phyloP scores from a whole-genome alignment of 139 green algal species.

The Chlorella sp. region DNA sequence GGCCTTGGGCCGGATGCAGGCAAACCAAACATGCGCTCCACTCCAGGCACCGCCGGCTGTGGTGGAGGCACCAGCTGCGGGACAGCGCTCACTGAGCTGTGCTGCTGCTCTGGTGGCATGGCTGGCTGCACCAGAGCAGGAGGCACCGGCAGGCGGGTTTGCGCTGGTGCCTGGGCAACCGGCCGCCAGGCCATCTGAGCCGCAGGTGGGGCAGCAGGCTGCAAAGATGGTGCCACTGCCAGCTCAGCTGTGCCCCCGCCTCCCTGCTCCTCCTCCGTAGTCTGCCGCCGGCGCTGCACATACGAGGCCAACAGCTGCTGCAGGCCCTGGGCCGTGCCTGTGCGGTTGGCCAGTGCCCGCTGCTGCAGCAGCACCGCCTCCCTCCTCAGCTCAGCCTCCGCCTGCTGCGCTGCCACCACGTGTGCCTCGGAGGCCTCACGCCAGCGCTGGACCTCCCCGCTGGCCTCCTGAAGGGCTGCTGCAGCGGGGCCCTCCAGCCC shows the following conservation, averaged over 20 bases:
- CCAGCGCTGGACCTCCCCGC: slow-evolving; percentile 3
- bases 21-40: no score
- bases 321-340: not conserved
- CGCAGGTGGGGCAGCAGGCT: no score
- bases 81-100: not conserved
- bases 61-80: not conserved
- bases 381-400: slow-evolving; percentile 1
- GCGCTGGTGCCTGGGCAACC: not conserved
- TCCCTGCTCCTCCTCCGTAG: not conserved
- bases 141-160: no score
- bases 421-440: not conserved
- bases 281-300: not conserved
- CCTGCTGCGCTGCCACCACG: not conserved
- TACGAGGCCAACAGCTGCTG: slow-evolving; percentile 11
- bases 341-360: slow-evolving; percentile 9
- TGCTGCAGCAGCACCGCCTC: slow-evolving; percentile 2
- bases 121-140: not conserved
- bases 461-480: not conserved
- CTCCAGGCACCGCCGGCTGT: no score
- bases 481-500: not conserved
- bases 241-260: not conserved
- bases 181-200: no score
- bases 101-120: not conserved
- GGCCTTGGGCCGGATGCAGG: no score
- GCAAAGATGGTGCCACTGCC: no score